These are phyloP conservation scores for Candida ipomoeae DNA, from an alignment of 805 yeast species.

Conservation along the genomic window DNA sequence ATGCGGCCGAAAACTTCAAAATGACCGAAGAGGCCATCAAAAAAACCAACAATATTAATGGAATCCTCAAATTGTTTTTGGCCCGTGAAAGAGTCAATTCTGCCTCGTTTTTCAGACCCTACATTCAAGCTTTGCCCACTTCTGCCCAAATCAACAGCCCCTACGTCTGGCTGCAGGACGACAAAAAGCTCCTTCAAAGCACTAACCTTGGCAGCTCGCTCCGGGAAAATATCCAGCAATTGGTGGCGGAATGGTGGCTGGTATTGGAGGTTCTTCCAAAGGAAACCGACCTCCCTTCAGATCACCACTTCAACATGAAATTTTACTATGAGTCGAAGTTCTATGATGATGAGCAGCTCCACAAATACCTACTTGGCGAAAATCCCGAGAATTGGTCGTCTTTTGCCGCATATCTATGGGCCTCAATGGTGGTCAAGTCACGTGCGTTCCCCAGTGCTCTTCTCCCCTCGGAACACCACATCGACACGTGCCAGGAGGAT, in stretches of 20 bases:
- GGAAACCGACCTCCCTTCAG: conserved; percentile 25
- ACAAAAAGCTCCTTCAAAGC: conserved; percentile 51
- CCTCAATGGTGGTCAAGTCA: conserved; percentile 62
- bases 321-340: conserved; percentile 42
- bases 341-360: conserved; percentile 33
- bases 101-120: conserved; percentile 24
- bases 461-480: conserved; percentile 25
- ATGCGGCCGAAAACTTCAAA: conserved; percentile 23
- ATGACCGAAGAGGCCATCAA: conserved; percentile 6
- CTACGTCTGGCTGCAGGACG: conserved; percentile 56
- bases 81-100: conserved; percentile 24
- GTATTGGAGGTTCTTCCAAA: conserved; percentile 30
- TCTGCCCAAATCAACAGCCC: conserved; percentile 54
- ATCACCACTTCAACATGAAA: conserved; percentile 38
- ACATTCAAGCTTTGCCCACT: conserved; percentile 32
- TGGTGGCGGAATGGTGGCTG: conserved; percentile 63
- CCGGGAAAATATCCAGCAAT: conserved; percentile 38
- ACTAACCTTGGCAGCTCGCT: conserved; percentile 65
- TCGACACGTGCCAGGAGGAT: conserved; percentile 24
- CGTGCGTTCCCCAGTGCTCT: conserved; percentile 77
- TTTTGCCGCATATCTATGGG: conserved; percentile 73
- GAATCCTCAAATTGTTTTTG: conserved; percentile 34
- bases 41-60: conserved; percentile 23
- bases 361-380: conserved; percentile 21
- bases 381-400: conserved; percentile 50